Evolutionary conservation across 2,329 filamentous ascomycete genomes (phyloP).

Genomic region (Botryotinia calthae): DNA sequence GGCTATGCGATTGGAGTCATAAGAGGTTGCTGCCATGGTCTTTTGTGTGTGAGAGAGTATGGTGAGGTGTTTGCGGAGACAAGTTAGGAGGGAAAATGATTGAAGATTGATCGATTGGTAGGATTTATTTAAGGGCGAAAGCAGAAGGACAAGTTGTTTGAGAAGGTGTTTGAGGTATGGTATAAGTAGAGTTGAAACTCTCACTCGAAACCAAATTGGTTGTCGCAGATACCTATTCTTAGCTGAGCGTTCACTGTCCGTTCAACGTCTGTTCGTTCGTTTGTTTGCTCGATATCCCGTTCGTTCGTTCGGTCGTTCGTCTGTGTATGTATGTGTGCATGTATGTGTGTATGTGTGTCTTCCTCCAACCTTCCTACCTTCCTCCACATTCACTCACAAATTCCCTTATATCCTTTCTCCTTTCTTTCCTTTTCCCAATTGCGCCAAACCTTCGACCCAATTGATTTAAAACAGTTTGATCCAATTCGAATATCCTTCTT

Average conservation of each 20-base stretch:
- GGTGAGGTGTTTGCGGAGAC: too few species aligned
- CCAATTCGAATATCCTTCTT: neutral
- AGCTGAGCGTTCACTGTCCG: neutral
- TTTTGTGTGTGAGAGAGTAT: neutral
- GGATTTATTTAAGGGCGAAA: neutral
- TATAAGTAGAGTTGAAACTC: neutral
- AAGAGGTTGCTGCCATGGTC: neutral
- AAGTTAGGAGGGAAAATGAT: neutral
- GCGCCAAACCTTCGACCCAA: neutral
- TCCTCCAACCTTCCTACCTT: neutral
- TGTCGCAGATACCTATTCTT: neutral
- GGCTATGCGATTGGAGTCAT: conserved; percentile 47
- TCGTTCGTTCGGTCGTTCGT: neutral
- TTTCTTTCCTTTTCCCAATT: neutral
- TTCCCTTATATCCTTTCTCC: neutral
- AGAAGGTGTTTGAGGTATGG: conserved; percentile 5
- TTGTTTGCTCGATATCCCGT: neutral
- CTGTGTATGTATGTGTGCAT: neutral
- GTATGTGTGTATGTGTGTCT: neutral
- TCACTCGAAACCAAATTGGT: neutral
- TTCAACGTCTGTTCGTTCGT: neutral
- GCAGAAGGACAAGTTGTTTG: neutral
- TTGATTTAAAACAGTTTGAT: conserved; percentile 6
- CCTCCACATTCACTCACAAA: too few species aligned
- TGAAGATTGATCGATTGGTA: neutral